phyloP scores from a whole-genome alignment of 2,329 filamentous ascomycete genomes.

The Microdochium trichocladiopsis region DNA sequence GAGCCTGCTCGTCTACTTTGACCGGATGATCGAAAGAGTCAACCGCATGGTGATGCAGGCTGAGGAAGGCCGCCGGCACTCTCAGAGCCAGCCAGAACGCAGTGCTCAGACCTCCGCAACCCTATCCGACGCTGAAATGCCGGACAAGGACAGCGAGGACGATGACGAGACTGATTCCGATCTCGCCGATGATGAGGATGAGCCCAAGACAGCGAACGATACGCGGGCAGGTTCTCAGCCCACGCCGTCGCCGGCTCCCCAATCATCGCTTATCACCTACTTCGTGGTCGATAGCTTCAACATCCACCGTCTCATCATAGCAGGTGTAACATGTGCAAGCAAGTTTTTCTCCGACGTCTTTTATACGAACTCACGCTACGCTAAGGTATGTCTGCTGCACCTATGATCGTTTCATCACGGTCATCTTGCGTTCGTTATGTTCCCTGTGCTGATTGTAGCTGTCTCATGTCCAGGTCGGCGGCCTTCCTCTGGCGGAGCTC shows the following conservation, averaged over 20 bases:
- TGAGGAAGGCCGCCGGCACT: conserved; percentile 41
- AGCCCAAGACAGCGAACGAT: conserved; percentile 25
- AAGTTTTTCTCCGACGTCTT: conserved; percentile 99
- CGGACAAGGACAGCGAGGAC: conserved; percentile 21
- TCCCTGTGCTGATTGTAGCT: conserved; percentile 9
- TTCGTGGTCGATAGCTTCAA: conserved; percentile 99
- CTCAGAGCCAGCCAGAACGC: conserved; percentile 20
- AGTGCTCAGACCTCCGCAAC: background rate
- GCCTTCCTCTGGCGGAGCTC: conserved; percentile 81
- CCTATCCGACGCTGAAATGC: conserved; percentile 27
- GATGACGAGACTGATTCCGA: conserved; percentile 42
- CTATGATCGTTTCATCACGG: too few species aligned
- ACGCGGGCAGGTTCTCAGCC: conserved; percentile 16
- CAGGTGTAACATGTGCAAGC: conserved; percentile 94
- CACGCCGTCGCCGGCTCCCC: conserved; percentile 10
- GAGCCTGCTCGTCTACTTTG: conserved; percentile 92
- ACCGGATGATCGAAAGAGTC: conserved; percentile 95
- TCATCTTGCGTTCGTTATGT: background rate
- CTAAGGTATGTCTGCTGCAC: conserved; percentile 93
- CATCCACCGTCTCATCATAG: conserved; percentile 93
- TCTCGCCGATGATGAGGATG: conserved; percentile 39
- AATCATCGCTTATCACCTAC: conserved; percentile 39
- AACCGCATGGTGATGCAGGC: conserved; percentile 72
- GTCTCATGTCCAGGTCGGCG: conserved; percentile 64
- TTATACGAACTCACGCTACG: conserved; percentile 98